Evolutionary conservation across 2,329 filamentous ascomycete species (phyloP).

Genomic region (Rugonectria rugulosa): DNA sequence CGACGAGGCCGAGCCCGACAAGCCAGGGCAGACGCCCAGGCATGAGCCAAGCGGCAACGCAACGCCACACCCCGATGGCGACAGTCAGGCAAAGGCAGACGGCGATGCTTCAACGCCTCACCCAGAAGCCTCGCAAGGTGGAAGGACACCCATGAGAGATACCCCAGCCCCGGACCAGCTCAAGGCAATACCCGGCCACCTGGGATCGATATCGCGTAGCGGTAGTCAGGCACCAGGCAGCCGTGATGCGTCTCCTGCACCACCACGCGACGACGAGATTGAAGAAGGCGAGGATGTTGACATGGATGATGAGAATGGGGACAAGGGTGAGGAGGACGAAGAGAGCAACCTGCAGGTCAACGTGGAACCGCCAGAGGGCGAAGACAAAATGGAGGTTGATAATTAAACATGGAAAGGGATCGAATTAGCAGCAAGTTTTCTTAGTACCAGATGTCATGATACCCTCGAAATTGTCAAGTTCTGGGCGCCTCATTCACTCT

Average conservation of each 20-base stretch:
- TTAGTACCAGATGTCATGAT: conserved; percentile 34
- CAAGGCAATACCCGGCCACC: conserved; percentile 26
- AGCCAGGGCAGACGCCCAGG: conserved; percentile 58
- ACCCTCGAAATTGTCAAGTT: conserved; percentile 34
- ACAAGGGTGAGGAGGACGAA: conserved; percentile 53
- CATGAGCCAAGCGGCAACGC: conserved; percentile 59
- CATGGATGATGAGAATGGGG: conserved; percentile 59
- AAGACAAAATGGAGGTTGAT: conserved; percentile 73
- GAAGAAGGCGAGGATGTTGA: conserved; percentile 63
- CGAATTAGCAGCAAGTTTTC: conserved; percentile 5
- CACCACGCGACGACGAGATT: conserved; percentile 43
- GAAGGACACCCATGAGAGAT: conserved; percentile 43
- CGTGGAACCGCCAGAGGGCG: conserved; percentile 57
- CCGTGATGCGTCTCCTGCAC: conserved; percentile 40
- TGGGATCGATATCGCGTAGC: conserved; percentile 31
- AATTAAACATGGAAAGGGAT: conserved; percentile 37
- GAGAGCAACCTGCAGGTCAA: conserved; percentile 53
- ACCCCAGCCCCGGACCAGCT: conserved; percentile 42
- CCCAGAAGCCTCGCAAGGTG: conserved; percentile 38
- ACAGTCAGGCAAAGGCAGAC: conserved; percentile 41
- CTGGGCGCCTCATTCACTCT: conserved; percentile 12
- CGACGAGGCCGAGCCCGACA: conserved; percentile 59
- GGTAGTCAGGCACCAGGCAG: conserved; percentile 40
- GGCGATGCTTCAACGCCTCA: conserved; percentile 39
- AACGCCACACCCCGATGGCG: conserved; percentile 58